Percentiles rank a stretch among this genome's conserved stretches.
phyloP scores from a whole-genome alignment of 2,329 filamentous ascomycete species.

The Alternaria arbusti region DNA sequence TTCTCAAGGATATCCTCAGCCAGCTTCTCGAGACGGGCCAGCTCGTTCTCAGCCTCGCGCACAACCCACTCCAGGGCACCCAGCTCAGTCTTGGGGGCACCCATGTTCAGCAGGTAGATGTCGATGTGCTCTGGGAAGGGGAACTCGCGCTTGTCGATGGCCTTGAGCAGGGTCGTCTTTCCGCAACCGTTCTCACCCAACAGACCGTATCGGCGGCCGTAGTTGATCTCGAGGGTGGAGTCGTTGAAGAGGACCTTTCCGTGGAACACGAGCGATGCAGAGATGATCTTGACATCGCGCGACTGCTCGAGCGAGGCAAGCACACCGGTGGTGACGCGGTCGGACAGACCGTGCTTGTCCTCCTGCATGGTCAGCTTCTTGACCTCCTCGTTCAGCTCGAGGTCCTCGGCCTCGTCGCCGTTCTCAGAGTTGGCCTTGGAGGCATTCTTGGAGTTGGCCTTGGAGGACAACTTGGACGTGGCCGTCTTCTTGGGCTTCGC shows the following conservation, averaged over 20 bases:
- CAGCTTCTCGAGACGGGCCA: slow-evolving; percentile 85
- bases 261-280: slow-evolving; percentile 93
- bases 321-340: slow-evolving; percentile 97
- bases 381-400: slow-evolving; percentile 73
- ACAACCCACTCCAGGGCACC: slow-evolving; percentile 98
- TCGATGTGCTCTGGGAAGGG: slow-evolving; percentile 96
- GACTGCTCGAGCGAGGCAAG: slow-evolving; percentile 82
- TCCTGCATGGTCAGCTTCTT: slow-evolving; percentile 90
- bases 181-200: slow-evolving; percentile 99
- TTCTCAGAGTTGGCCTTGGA: slow-evolving; percentile 71
- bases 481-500: slow-evolving; percentile 79
- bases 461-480: slow-evolving; percentile 73
- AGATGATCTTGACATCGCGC: slow-evolving; percentile 97
- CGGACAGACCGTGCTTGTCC: slow-evolving; percentile 94
- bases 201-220: slow-evolving; percentile 90
- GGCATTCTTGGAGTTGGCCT: slow-evolving; percentile 67
- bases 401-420: slow-evolving; percentile 74
- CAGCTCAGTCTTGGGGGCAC: slow-evolving; percentile 84
- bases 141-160: slow-evolving; percentile 91
- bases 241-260: slow-evolving; percentile 95
- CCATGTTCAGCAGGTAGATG: slow-evolving; percentile 97
- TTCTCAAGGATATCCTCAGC: slow-evolving; percentile 91
- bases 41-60: slow-evolving; percentile 88
- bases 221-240: slow-evolving; percentile 89
- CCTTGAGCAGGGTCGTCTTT: slow-evolving; percentile 96